A percentile compares a stretch with the other conserved stretches of the same genome.
phyloP scores from a whole-genome alignment of 1,139 yeast genomes.

The Yamadazyma triangularis region DNA sequence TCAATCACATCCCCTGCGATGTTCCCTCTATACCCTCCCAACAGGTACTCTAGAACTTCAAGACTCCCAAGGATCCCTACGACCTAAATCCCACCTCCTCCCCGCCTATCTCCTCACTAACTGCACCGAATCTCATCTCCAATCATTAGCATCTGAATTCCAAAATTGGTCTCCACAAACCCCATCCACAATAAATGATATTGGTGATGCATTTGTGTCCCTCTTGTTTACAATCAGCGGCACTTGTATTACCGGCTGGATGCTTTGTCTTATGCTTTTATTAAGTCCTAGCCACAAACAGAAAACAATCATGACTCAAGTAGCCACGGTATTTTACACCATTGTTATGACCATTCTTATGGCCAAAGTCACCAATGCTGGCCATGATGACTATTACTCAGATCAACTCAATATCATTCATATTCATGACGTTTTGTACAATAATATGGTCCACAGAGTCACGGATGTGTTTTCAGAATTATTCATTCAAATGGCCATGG shows the following conservation, averaged over 20 bases:
- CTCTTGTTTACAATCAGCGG: slow-evolving; percentile 38
- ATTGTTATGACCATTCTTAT: slow-evolving; percentile 40
- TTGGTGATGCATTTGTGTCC: slow-evolving; percentile 45
- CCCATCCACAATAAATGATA: slow-evolving; percentile 21
- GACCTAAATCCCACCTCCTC: slow-evolving; percentile 9
- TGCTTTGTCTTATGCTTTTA: slow-evolving; percentile 43
- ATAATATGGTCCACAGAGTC: slow-evolving; percentile 23
- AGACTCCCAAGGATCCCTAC: too few species aligned
- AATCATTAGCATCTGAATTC: too few species aligned
- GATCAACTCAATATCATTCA: slow-evolving; percentile 36
- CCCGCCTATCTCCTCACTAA: slow-evolving; percentile 44
- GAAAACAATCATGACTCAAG: slow-evolving; percentile 43
- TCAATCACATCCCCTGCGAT: too few species aligned
- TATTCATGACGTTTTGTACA: slow-evolving; percentile 26
- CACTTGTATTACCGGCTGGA: slow-evolving; percentile 48
- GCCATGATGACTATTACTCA: slow-evolving; percentile 29
- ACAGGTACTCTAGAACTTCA: slow-evolving; percentile 24
- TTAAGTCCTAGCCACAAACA: slow-evolving; percentile 43
- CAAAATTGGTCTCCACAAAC: too few species aligned
- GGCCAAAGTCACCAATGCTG: slow-evolving; percentile 28
- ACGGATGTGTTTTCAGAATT: slow-evolving; percentile 28
- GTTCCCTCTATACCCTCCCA: slow-evolving; percentile 36
- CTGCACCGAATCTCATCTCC: slow-evolving; percentile 30
- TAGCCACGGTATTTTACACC: slow-evolving; percentile 44
- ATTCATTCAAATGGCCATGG: slow-evolving; percentile 36